Evolutionary conservation across 2,329 filamentous ascomycete species (phyloP), one percentile per base, ranked within the genome.

Genomic region (Plenodomus biglobosus): DNA sequence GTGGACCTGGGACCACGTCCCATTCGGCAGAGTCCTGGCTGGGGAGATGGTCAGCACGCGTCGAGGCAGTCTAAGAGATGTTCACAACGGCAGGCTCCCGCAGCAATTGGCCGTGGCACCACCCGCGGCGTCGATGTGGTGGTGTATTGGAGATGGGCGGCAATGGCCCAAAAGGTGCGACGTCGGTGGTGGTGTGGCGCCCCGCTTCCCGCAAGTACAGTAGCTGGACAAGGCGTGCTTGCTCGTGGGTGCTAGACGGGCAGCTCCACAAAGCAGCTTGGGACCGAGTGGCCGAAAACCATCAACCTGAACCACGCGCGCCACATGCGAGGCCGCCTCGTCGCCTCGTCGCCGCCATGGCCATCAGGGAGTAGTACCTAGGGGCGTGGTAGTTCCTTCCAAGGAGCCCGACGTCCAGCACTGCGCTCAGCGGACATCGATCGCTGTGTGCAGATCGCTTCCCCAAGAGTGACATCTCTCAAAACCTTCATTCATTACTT

Each of bases 21-120:
- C 66, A 69, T 40, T 60, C 59, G 38, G 57, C 42, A 20, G 56
- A 41, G 17, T 68, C 66, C 55, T 65, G 64, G 37, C 66, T 69
- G 46, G 41, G 48, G 41, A 46, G 42, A 49, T 53, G 27, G 66
- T 69, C 59, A 67, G 65, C 55, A 44, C 44, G 42, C 42, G 41
- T 44, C 13, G 27, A 32, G 27, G 6, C 3, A 15, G 27, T 7
- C 27, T 32, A 15, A 15, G 27, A 32, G 27, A 15, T 15, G 27
- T 48, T 50, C 45, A 51, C 49, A 35, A 52, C 44, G 46, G 36
- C 38, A 43, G 32, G 20, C 30, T 35, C 21, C 24, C 48, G 38
- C n/a, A 15, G 32, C 17, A 30, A 39, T 20, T 13, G 34, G 40
- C 21, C n/a, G 40, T 30, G 17, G 38, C 34, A 37, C 3, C 34